Evolutionary conservation across 2,329 filamentous ascomycete genomes (phyloP), one percentile per base, ranked within the genome.

Genomic region (Aspergillus spinulosporus): DNA sequence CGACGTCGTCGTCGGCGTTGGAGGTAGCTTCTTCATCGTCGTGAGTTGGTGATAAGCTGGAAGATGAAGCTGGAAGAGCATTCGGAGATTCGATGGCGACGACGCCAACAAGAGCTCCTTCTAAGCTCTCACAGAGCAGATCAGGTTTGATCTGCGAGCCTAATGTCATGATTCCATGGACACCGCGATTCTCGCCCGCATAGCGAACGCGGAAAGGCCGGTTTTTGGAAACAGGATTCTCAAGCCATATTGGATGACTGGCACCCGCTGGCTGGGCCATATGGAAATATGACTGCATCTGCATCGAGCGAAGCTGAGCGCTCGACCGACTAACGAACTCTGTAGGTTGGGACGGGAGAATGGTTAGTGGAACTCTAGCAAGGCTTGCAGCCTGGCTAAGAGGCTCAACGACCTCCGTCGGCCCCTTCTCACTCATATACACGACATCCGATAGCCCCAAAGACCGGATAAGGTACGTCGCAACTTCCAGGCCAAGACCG

Each of bases 281-380:
- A 64, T 86, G 84, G 66, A 86, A 86, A 64, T 86, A 86, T 1
- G 83, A 83, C 59, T 85, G 79, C 59, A 80, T 82, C 59, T 85
- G 82, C 82, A 86, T 85, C 21, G 76, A 74, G 45, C 80, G 74
- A 4, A 82, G 65, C 57, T 84, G 80, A 1, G 76, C 74, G 31
- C 80, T 79, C 26, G 78, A 82, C 46, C 79, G 73, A 31, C 74
- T 73, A 14, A 75, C 71, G 48, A 74, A 74, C 50, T 76, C 72
- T 32, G 74, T 75, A 37, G 74, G 72, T 54, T 77, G 74, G 4
- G 79, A 79, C 26, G 77, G 70, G 4, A 84, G 69, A 2, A 74
- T 75, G 51, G 78, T 78, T 48, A 82, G 64, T 5, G 71, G 66
- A 34, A 75, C 69, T 28, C 54, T 63, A 44, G 65, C 65, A 36